These are phyloP conservation scores for Lunasporangiospora selenospora DNA, from an alignment of 192 early-diverging fungal genomes.

Conservation along the genomic window DNA sequence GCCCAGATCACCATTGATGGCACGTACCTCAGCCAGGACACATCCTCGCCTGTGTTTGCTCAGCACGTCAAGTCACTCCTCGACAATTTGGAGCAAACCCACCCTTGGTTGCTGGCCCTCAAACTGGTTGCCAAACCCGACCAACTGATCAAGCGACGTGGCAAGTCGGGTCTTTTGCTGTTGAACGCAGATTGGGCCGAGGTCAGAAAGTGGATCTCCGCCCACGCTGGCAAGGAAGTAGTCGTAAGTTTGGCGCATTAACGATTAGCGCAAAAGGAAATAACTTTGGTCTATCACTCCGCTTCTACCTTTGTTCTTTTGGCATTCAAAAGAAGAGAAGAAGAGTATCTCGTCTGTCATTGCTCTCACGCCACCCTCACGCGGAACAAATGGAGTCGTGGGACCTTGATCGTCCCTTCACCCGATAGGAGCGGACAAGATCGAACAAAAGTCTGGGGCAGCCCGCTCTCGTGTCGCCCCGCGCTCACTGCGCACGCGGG, in stretches of 20 bases:
- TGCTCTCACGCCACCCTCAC: too few relatives aligned
- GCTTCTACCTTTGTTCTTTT: too few relatives aligned
- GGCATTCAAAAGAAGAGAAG: too few relatives aligned
- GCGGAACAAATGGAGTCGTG: too few relatives aligned
- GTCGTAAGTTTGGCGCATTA: constrained; percentile 58
- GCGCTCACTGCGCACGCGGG: too few relatives aligned
- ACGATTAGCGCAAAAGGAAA: constrained; percentile 1
- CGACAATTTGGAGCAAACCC: constrained; percentile 69
- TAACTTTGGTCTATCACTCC: not conserved
- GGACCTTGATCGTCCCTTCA: too few relatives aligned
- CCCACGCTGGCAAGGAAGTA: constrained; percentile 87
- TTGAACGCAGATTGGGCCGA: constrained; percentile 91
- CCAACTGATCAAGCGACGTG: constrained; percentile 97
- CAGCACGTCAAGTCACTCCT: constrained; percentile 63
- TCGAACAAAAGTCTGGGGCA: too few relatives aligned
- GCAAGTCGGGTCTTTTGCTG: constrained; percentile 93
- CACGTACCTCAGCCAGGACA: constrained; percentile 59
- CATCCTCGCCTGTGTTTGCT: constrained; percentile 69
- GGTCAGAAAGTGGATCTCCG: constrained; percentile 89
- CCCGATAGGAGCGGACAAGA: too few relatives aligned
- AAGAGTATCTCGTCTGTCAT: too few relatives aligned
- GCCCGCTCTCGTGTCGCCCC: too few relatives aligned
- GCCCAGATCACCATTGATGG: constrained; percentile 82
- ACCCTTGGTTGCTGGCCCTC: constrained; percentile 85
- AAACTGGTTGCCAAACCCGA: constrained; percentile 98